A percentile compares a stretch with the other conserved stretches of the same genome.
Conservation (phyloP, 202 grass and related monocot species). For the Carex arenaria region DNA sequence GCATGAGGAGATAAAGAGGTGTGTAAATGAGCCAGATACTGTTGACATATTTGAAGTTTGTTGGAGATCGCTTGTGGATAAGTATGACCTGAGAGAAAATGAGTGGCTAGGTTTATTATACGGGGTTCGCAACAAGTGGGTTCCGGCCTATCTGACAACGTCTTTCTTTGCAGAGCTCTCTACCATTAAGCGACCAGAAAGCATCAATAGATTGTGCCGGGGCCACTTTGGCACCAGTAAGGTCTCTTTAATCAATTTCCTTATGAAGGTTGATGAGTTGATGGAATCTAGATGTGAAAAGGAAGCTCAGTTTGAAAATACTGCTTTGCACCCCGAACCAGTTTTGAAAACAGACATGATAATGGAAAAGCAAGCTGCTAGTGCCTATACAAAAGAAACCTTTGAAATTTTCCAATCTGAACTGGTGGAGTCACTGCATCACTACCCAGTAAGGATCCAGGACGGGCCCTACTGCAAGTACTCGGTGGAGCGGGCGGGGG, state of each 20-base stretch:
- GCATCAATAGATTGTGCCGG: slow-evolving; percentile 53
- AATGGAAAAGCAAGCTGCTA: slow-evolving; percentile 84
- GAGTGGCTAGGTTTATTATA: slow-evolving; percentile 63
- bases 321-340: slow-evolving; percentile 32
- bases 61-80: slow-evolving; percentile 88
- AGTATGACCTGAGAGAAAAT: slow-evolving; percentile 67
- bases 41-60: slow-evolving; percentile 57
- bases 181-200: slow-evolving; percentile 44
- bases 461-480: slow-evolving; percentile 67
- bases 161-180: slow-evolving; percentile 86
- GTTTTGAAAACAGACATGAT: slow-evolving; percentile 56
- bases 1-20: slow-evolving; percentile 74
- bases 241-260: slow-evolving; percentile 52
- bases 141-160: slow-evolving; percentile 68
- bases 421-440: slow-evolving; percentile 57
- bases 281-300: slow-evolving; percentile 40
- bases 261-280: slow-evolving; percentile 65
- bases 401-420: slow-evolving; percentile 79
- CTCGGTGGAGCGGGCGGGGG: slow-evolving; percentile 46
- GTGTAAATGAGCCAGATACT: slow-evolving; percentile 56
- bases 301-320: slow-evolving; percentile 60
- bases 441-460: slow-evolving; percentile 71
- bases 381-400: slow-evolving; percentile 61
- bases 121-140: slow-evolving; percentile 62
- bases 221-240: slow-evolving; percentile 43